phyloP scores from a whole-genome alignment of 2,329 filamentous ascomycete species.

The Myriosclerotinia scirpicola region DNA sequence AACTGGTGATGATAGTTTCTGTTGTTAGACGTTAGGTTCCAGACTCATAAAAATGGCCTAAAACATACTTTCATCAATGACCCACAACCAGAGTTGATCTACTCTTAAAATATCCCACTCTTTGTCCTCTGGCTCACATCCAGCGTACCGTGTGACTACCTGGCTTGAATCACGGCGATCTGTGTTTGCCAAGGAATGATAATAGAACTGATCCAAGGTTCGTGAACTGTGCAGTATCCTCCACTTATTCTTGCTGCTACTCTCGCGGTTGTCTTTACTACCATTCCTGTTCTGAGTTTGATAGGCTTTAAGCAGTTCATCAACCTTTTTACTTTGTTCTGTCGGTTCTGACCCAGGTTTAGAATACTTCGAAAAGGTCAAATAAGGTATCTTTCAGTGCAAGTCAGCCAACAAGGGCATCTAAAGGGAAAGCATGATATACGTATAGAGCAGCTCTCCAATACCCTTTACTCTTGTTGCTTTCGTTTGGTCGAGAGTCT shows the following conservation, averaged over 20 bases:
- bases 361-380: not conserved
- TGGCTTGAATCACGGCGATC: not conserved
- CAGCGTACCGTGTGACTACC: not conserved
- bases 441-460: not conserved
- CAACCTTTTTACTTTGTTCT: not conserved
- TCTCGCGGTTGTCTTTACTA: not conserved
- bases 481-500: not conserved
- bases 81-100: slow-evolving; percentile 12
- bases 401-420: not conserved
- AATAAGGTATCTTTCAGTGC: not conserved
- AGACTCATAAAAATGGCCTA: not conserved
- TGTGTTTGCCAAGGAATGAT: not conserved
- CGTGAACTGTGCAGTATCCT: not conserved
- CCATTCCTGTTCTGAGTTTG: not conserved
- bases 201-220: slow-evolving; percentile 2
- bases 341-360: not conserved
- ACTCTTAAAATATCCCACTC: slow-evolving; percentile 11
- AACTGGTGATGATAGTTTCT: slow-evolving; percentile 9
- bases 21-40: not conserved
- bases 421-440: not conserved
- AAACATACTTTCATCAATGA: slow-evolving; percentile 8
- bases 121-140: not conserved
- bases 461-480: not conserved
- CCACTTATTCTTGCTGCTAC: not conserved
- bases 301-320: not conserved